Base-by-base conservation (phyloP, 495 filamentous ascomycete species). In the Aspergillus diversus region DNA sequence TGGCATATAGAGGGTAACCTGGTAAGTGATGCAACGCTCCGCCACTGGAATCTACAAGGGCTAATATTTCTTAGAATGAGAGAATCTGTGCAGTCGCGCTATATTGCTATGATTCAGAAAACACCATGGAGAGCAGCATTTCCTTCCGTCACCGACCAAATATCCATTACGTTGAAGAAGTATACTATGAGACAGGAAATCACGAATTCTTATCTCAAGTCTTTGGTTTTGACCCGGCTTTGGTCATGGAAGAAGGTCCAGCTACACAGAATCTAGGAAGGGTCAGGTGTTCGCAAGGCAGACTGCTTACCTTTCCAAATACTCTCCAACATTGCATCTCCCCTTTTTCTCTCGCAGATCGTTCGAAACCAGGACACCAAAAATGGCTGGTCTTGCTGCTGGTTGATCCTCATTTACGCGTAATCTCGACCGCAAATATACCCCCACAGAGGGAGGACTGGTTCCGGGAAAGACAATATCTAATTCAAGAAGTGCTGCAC, bases 1-100 rank as follows among this genome's bases (percentile, higher is more conserved):
- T 86, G 84, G 82, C 83, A 86, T 64, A 66, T 86, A 16, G 84
- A 87, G 64, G 85, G 84, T 27, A 76, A 79, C 47, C 63, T 82
- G 39, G 72, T 79, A 63, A 68, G 74, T 61, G 1, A 35, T 5
- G 37, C n/a, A 39, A 15, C 7, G 2, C 4, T 42, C 39, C 35
- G 9, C 51, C 2, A 27, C 21, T 27, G 2, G 21, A 27, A 27
- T 2, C 21, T 17, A 52, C 8, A 33, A 21, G 3, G 12, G 16
- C 12, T 27, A 27, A 13, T n/a, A 31, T 54, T 7, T 15, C 32
- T 2, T 15, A 48, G 46, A 48, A 48, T 48, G 46, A 48, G 46
- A 48, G 46, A 4, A 48, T 48, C 46, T 76, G 76, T 33, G 82
- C 82, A 6, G 83, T 80, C 1, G 80, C 81, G 1, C 60, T 86